phyloP scores from a whole-genome alignment of 495 filamentous ascomycete genomes.

The Penicillium subrubescens region DNA sequence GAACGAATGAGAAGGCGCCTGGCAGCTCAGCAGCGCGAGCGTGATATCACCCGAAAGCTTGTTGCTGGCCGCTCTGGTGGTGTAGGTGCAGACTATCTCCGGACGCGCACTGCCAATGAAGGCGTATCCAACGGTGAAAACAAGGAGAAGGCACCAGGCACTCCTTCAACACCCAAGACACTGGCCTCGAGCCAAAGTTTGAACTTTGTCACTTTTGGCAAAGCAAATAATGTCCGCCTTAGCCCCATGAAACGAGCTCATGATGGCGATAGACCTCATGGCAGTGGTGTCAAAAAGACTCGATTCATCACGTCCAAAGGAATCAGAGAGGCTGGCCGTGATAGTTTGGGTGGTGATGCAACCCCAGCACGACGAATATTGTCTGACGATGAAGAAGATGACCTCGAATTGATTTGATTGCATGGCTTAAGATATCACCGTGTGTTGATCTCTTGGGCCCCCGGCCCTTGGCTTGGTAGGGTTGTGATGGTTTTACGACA shows the following conservation, averaged over 20 bases:
- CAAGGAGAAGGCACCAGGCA: conserved; percentile 9
- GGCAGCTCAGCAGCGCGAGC: conserved; percentile 74
- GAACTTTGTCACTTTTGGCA: conserved; percentile 33
- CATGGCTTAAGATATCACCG: not conserved
- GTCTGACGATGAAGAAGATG: conserved; percentile 48
- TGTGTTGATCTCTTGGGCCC: not conserved
- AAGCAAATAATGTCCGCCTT: conserved; percentile 58
- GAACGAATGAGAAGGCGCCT: conserved; percentile 70
- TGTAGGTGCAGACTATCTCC: conserved; percentile 77
- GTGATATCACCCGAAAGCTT: conserved; percentile 75
- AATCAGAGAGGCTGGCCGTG: conserved; percentile 73
- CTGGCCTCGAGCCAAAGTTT: conserved; percentile 21
- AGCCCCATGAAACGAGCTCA: conserved; percentile 66
- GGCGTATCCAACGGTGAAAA: conserved; percentile 6
- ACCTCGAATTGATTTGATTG: conserved; percentile 56
- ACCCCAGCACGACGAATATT: conserved; percentile 31
- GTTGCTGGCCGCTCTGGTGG: conserved; percentile 60
- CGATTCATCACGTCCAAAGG: conserved; percentile 78
- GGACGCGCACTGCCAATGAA: conserved; percentile 38
- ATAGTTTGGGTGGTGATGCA: conserved; percentile 63
- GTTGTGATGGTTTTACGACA: conserved; percentile 22
- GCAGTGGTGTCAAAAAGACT: conserved; percentile 68
- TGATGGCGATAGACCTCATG: conserved; percentile 37
- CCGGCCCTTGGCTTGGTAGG: not conserved
- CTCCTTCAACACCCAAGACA: conserved; percentile 15